phyloP scores from a whole-genome alignment of 2,329 filamentous ascomycete species.

The Juglanconis juglandina region DNA sequence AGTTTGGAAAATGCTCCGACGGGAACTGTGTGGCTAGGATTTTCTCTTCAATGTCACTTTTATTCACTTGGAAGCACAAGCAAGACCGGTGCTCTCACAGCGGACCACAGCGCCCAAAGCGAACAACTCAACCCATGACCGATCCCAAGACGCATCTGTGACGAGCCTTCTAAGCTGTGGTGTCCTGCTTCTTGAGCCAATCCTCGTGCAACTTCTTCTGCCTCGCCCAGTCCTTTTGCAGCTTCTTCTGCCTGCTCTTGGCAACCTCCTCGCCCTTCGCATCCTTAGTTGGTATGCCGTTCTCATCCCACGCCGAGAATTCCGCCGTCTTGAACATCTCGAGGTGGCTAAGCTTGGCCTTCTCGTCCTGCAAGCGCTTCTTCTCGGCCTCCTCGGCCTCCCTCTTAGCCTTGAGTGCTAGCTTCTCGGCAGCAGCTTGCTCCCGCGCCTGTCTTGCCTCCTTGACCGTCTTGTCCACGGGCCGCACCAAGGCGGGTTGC shows the following conservation, averaged over 20 bases:
- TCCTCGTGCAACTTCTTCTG: slow-evolving; percentile 66
- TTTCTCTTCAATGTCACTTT: background rate
- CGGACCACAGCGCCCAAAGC: background rate
- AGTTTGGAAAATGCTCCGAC: background rate
- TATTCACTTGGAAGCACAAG: background rate
- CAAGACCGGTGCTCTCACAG: background rate
- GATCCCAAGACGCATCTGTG: background rate
- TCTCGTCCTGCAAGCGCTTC: slow-evolving; percentile 36
- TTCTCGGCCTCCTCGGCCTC: slow-evolving; percentile 36
- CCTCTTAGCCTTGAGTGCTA: slow-evolving; percentile 33
- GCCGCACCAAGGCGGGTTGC: slow-evolving; percentile 60
- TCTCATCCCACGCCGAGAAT: slow-evolving; percentile 59
- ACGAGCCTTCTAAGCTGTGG: background rate
- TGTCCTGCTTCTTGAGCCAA: slow-evolving; percentile 30
- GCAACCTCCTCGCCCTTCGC: slow-evolving; percentile 61
- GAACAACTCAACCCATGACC: background rate
- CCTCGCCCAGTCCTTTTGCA: slow-evolving; percentile 68
- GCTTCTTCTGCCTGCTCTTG: slow-evolving; percentile 62
- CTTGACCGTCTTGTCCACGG: slow-evolving; percentile 57
- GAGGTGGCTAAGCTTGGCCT: slow-evolving; percentile 27
- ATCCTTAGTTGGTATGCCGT: slow-evolving; percentile 61
- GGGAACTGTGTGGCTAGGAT: background rate
- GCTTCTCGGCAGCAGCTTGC: slow-evolving; percentile 47
- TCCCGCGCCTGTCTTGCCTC: slow-evolving; percentile 53
- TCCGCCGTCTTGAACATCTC: slow-evolving; percentile 42